Evolutionary conservation across 345 rosid genomes (phyloP), one percentile per base, ranked within the genome.

Genomic region (Eucalyptus erythrocorys): DNA sequence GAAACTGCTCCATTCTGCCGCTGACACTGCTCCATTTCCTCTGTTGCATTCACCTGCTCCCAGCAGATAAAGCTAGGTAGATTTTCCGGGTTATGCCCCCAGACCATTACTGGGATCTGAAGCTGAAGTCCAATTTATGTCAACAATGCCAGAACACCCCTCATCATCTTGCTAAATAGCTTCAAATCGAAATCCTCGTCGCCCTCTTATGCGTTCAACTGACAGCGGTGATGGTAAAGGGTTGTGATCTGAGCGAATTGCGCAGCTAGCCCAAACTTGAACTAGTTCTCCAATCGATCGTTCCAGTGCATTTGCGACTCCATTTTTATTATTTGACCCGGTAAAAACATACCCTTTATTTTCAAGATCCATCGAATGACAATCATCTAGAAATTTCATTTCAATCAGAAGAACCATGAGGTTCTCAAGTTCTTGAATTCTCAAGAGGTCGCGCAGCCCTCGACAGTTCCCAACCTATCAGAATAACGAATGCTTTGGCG

Each of bases 401-500:
- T n/a, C 21, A 32, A 64, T 64, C 10, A 7, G 10, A 64, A 64
- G 2, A 64, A 64, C 76, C 1, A 64, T 14, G 37, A 64, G 76
- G 40, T 14, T n/a, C 76, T 64, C 2, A 14, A 64, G 76, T 64
- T 64, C 5, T 64, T 30, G 19, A 64, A 64, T 64, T 13, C 8
- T 59, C 32, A 27, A 59, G 10, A 14, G 76, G n/a, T 64, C 0
- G 40, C 76, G 5, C 5, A 0, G 37, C n/a, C 71, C 21, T 7
- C 1, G 21, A 64, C 37, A 64, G 5, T 64, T 13, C 76, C 10
- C 1, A 6, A 64, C 10, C 16, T 14, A n/a, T 64, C 3, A 13
- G 21, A 34, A 26, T 34, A 21, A 68, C 11, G 2, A 21, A 34
- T 16, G 24, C 43, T 1, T 0, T 15, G 26, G 43, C 1, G 26